Conservation (phyloP, 2,329 filamentous ascomycete species). For the Colletotrichum eremochloae region DNA sequence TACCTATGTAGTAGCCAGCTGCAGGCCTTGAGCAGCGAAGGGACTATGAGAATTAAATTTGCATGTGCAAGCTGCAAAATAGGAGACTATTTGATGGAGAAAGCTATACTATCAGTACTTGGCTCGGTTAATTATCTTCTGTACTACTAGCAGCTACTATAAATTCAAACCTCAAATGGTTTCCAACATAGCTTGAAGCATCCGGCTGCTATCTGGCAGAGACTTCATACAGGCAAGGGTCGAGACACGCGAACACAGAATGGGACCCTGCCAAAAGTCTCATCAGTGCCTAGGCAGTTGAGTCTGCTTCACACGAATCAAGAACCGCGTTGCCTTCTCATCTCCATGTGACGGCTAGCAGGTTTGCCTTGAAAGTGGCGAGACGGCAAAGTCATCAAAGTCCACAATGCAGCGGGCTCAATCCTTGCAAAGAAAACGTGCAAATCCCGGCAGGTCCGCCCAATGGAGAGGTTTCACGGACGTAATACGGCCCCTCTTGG, state of each 20-base stretch:
- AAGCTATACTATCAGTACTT: too few relatives aligned
- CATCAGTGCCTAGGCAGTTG: not conserved
- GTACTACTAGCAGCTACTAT: too few relatives aligned
- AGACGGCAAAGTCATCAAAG: not conserved
- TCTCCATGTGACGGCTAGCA: not conserved
- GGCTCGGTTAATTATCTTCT: too few relatives aligned
- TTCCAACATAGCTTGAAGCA: not conserved
- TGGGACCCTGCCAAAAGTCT: not conserved
- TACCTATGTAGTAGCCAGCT: too few relatives aligned
- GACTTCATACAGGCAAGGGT: not conserved
- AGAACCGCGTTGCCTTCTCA: not conserved
- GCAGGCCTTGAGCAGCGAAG: too few relatives aligned
- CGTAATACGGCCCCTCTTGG: slow-evolving; percentile 24
- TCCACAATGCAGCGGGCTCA: not conserved
- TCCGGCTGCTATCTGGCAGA: not conserved
- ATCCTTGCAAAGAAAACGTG: slow-evolving; percentile 15
- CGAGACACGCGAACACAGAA: not conserved
- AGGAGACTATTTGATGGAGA: too few relatives aligned
- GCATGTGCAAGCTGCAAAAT: too few relatives aligned
- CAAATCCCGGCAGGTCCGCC: not conserved
- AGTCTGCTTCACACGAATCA: not conserved
- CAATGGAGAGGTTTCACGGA: slow-evolving; percentile 15
- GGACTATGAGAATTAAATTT: too few relatives aligned
- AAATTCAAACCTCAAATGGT: too few relatives aligned
- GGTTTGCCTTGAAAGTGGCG: slow-evolving; percentile 7